These are phyloP conservation scores for Cystofilobasidium macerans DNA, from an alignment of 768 basidiomycete species.

Conservation along the genomic window DNA sequence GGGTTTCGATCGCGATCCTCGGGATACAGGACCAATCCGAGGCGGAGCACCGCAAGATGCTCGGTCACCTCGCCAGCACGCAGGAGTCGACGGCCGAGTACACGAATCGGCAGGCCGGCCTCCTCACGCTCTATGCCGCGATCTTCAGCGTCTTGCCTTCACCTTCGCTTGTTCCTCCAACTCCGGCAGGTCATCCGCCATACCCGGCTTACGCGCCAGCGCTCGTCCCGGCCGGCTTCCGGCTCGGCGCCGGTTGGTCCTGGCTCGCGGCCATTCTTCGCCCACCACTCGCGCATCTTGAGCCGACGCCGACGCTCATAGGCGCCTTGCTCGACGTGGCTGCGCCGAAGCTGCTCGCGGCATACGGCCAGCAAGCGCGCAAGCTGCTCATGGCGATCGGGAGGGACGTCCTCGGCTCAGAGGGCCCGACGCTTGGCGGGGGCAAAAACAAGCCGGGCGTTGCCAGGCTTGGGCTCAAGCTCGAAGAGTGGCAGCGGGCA, in stretches of 20 bases:
- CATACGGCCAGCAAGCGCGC: conserved; percentile 14
- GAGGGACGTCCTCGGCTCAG: neutral
- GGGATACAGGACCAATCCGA: conserved; percentile 36
- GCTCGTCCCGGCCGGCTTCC: conserved; percentile 11
- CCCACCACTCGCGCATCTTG: neutral
- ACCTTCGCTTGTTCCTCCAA: neutral
- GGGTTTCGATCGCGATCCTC: neutral
- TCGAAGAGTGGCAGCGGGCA: conserved; percentile 5
- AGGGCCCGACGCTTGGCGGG: neutral
- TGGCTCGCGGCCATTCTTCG: conserved; percentile 20
- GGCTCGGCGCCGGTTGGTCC: conserved; percentile 12
- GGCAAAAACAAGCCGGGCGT: conserved; percentile 2
- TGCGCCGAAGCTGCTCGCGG: neutral
- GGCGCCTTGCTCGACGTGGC: conserved; percentile 10
- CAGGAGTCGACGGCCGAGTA: conserved; percentile 54
- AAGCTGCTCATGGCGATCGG: conserved; percentile 11
- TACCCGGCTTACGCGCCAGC: conserved; percentile 5
- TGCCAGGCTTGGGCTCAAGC: neutral
- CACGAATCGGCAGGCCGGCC: conserved; percentile 56
- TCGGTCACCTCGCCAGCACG: conserved; percentile 36
- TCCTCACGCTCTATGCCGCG: conserved; percentile 77
- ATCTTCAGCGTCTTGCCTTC: conserved; percentile 45
- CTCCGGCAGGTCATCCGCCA: conserved; percentile 13
- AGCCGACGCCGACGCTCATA: conserved; percentile 8
- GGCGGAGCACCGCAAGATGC: conserved; percentile 39